Evolutionary conservation across 306 rosid genomes (phyloP).

Genomic region (Hylodesmum podocarpum): DNA sequence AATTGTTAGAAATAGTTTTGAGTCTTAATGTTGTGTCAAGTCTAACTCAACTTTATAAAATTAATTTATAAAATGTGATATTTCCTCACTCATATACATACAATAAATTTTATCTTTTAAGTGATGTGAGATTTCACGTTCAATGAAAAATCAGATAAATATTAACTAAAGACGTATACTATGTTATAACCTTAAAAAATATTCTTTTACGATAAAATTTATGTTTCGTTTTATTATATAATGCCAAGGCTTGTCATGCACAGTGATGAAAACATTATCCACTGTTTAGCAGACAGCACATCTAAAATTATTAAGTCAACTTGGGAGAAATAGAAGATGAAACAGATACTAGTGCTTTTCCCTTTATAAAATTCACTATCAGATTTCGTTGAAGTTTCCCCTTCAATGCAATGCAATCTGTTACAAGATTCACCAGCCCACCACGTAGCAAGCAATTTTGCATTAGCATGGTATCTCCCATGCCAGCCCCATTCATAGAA

Average conservation of each 20-base stretch:
- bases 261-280: background rate
- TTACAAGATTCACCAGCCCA: slow-evolving; percentile 8
- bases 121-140: no score
- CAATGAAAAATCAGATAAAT: no score
- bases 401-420: background rate
- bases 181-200: no score
- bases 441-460: background rate
- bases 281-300: slow-evolving; percentile 4
- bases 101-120: no score
- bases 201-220: background rate
- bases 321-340: background rate
- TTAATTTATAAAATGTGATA: no score
- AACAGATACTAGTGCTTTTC: background rate
- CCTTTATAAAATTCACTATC: background rate
- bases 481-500: background rate
- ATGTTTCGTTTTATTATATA: background rate
- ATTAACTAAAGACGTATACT: no score
- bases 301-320: background rate
- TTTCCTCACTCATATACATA: no score
- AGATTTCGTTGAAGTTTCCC: slow-evolving; percentile 28
- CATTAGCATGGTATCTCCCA: background rate
- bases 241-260: background rate
- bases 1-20: no score
- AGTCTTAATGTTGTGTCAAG: no score
- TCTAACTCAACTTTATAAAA: no score